These are phyloP conservation scores for Ilex aquifolium DNA, from an alignment of 257 asterid species.

Conservation along the genomic window DNA sequence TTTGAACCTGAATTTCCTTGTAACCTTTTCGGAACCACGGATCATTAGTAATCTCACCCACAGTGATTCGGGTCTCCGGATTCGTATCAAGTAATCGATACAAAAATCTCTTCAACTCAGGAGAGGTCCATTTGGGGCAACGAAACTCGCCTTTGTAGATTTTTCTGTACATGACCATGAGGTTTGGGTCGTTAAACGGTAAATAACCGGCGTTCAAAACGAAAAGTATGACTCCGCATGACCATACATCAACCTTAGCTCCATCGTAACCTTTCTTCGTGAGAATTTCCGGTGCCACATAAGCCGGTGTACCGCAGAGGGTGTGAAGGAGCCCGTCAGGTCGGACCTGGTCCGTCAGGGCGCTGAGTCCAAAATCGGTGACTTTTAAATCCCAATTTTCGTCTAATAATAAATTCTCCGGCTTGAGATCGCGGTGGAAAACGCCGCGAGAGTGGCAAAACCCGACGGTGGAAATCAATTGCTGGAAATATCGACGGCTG, in stretches of 20 bases:
- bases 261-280: slow-evolving; percentile 77
- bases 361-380: slow-evolving; percentile 82
- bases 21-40: slow-evolving; percentile 38
- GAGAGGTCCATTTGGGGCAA: slow-evolving; percentile 65
- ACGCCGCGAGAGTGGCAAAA: slow-evolving; percentile 79
- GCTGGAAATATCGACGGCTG: slow-evolving; percentile 77
- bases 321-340: slow-evolving; percentile 73
- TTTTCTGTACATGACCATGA: slow-evolving; percentile 70
- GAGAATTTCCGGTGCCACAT: slow-evolving; percentile 79
- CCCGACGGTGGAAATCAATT: slow-evolving; percentile 60
- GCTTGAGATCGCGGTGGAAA: slow-evolving; percentile 82
- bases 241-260: slow-evolving; percentile 70
- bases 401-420: slow-evolving; percentile 65
- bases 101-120: slow-evolving; percentile 40
- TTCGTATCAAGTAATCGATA: slow-evolving; percentile 50
- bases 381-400: slow-evolving; percentile 62
- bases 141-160: slow-evolving; percentile 66
- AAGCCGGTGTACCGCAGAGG: slow-evolving; percentile 80
- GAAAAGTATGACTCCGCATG: slow-evolving; percentile 67
- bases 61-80: slow-evolving; percentile 53
- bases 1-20: slow-evolving; percentile 9
- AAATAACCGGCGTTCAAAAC: slow-evolving; percentile 64
- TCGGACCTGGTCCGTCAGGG: slow-evolving; percentile 53
- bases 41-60: slow-evolving; percentile 39
- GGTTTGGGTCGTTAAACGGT: slow-evolving; percentile 64